phyloP scores from a whole-genome alignment of 2,329 filamentous ascomycete genomes.

The Lachnellula hyalina region DNA sequence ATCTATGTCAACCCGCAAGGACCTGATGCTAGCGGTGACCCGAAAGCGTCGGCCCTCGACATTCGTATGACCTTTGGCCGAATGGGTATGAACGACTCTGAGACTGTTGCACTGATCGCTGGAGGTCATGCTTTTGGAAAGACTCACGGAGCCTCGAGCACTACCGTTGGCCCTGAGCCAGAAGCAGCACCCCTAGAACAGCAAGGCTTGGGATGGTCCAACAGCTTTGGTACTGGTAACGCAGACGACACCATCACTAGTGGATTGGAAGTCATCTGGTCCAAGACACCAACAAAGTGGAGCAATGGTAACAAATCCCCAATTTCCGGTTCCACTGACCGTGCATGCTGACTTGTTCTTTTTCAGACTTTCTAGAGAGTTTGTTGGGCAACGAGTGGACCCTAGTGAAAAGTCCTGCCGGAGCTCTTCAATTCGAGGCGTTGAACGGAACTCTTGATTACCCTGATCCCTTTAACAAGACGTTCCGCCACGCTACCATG shows the following conservation, averaged over 20 bases:
- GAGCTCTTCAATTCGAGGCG: slow-evolving; percentile 72
- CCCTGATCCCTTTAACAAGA: slow-evolving; percentile 64
- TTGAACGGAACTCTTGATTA: slow-evolving; percentile 63
- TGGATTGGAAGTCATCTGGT: slow-evolving; percentile 76
- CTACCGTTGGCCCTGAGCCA: slow-evolving; percentile 58
- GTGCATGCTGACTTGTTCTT: slow-evolving; percentile 1
- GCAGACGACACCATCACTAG: slow-evolving; percentile 70
- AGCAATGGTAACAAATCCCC: slow-evolving; percentile 42
- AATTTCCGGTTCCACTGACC: neutral
- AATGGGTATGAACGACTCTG: slow-evolving; percentile 60
- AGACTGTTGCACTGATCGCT: slow-evolving; percentile 55
- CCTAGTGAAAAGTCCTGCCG: slow-evolving; percentile 67
- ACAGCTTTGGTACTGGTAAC: slow-evolving; percentile 58
- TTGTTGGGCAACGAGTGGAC: slow-evolving; percentile 77
- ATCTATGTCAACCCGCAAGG: slow-evolving; percentile 60
- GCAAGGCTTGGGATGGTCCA: slow-evolving; percentile 70
- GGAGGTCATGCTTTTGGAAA: slow-evolving; percentile 58
- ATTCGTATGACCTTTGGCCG: slow-evolving; percentile 54
- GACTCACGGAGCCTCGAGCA: slow-evolving; percentile 47
- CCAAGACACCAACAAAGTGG: slow-evolving; percentile 70
- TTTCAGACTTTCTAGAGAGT: slow-evolving; percentile 59
- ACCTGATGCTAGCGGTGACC: slow-evolving; percentile 52
- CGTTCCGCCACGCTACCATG: slow-evolving; percentile 75
- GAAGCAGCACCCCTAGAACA: slow-evolving; percentile 57
- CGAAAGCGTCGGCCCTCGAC: slow-evolving; percentile 48